Evolutionary conservation across 2,329 filamentous ascomycete species (phyloP).

Genomic region (Verticillium isaacii): DNA sequence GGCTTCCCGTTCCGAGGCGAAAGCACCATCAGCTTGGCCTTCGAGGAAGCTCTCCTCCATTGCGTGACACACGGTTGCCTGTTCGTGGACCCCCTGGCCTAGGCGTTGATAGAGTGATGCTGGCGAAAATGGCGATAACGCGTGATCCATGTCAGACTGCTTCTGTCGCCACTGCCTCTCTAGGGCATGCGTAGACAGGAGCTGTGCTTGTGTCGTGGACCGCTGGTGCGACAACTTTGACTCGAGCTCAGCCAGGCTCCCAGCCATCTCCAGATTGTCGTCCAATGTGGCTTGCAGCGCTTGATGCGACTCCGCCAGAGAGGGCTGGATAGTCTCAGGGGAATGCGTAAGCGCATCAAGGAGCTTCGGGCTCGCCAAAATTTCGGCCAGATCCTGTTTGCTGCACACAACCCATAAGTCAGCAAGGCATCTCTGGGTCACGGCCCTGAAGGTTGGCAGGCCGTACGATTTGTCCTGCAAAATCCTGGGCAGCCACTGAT

Average conservation of each 20-base stretch:
- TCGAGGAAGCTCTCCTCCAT: conserved; percentile 93
- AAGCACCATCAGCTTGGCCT: conserved; percentile 30
- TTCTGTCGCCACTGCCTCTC: conserved; percentile 91
- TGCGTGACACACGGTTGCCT: conserved; percentile 73
- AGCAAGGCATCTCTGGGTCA: background rate
- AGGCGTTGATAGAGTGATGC: conserved; percentile 81
- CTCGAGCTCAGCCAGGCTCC: conserved; percentile 58
- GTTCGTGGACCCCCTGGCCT: conserved; percentile 71
- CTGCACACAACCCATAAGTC: conserved; percentile 34
- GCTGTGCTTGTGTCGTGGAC: conserved; percentile 69
- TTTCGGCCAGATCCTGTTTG: conserved; percentile 71
- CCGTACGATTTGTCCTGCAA: conserved; percentile 75
- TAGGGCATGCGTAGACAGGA: conserved; percentile 77
- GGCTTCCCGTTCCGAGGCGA: conserved; percentile 74
- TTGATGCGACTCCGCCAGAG: conserved; percentile 59
- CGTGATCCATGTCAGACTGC: conserved; percentile 82
- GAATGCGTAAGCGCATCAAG: conserved; percentile 71
- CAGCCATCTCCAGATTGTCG: conserved; percentile 68
- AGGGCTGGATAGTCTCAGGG: conserved; percentile 64
- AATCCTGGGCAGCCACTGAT: conserved; percentile 73
- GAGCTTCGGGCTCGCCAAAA: conserved; percentile 60
- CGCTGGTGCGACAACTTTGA: conserved; percentile 55
- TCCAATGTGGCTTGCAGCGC: conserved; percentile 61
- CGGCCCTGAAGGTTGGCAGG: background rate
- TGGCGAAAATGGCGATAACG: conserved; percentile 78